These are phyloP conservation scores for Iris macrosiphon DNA, from an alignment of 106 monocot genomes.

Conservation along the genomic window DNA sequence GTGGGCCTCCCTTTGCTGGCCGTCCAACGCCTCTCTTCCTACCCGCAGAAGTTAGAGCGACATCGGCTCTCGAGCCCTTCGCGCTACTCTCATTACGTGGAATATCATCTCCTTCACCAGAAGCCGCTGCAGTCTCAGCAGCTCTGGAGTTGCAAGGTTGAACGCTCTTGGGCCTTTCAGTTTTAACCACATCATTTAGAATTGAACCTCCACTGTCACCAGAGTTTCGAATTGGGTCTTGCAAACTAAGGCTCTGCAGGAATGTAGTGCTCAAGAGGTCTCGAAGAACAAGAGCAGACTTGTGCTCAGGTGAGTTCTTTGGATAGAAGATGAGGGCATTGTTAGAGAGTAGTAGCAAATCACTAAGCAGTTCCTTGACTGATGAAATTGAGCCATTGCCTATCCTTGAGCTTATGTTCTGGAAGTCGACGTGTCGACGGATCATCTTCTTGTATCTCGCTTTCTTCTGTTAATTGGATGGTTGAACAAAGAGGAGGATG, in stretches of 20 bases:
- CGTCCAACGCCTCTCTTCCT: constrained; percentile 1
- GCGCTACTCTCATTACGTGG: background rate
- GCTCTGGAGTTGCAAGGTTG: background rate
- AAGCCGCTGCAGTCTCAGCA: background rate
- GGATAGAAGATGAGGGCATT: constrained; percentile 49
- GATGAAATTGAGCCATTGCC: constrained; percentile 36
- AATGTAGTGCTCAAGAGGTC: constrained; percentile 18
- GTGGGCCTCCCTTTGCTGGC: background rate
- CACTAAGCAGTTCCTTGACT: constrained; percentile 39
- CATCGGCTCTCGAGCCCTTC: background rate
- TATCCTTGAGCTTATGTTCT: constrained; percentile 25
- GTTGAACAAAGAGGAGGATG: background rate
- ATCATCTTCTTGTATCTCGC: constrained; percentile 54
- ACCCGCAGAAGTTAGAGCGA: background rate
- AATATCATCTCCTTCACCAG: background rate
- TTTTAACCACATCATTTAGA: background rate
- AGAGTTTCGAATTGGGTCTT: background rate
- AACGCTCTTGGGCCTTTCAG: background rate
- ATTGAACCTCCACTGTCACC: constrained; percentile 1
- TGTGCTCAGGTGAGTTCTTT: constrained; percentile 30
- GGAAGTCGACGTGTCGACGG: constrained; percentile 43
- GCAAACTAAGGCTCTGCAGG: background rate
- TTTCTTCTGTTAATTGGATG: constrained; percentile 27
- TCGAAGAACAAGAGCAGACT: constrained; percentile 29
- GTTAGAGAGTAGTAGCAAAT: constrained; percentile 48